These are phyloP conservation scores for Neofusicoccum ribis DNA, from an alignment of 2,329 filamentous ascomycete species.

Conservation along the genomic window DNA sequence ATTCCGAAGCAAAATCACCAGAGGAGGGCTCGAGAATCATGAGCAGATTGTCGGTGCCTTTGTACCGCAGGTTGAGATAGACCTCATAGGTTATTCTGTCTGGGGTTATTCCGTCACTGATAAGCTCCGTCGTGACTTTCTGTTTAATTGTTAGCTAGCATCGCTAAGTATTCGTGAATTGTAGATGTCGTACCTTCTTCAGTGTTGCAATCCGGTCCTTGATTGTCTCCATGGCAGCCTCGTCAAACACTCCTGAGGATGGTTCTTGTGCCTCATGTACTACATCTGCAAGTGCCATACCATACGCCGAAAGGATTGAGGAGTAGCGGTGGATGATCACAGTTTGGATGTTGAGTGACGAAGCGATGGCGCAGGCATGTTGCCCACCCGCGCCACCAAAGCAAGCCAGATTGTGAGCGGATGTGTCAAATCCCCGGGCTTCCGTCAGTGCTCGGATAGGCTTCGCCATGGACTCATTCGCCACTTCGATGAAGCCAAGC, in stretches of 20 bases:
- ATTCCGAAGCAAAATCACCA: constrained; percentile 36
- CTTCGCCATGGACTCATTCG: constrained; percentile 31
- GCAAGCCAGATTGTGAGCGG: constrained; percentile 27
- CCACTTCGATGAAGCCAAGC: constrained; percentile 29
- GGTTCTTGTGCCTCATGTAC: constrained; percentile 46
- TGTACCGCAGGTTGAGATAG: constrained; percentile 48
- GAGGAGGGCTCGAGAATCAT: constrained; percentile 41
- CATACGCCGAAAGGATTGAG: constrained; percentile 49
- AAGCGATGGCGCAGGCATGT: constrained; percentile 46
- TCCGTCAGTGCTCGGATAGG: constrained; percentile 31
- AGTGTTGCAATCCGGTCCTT: constrained; percentile 71
- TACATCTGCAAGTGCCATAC: constrained; percentile 28
- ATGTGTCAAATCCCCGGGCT: constrained; percentile 28
- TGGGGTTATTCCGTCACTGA: constrained; percentile 65
- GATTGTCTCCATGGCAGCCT: constrained; percentile 36
- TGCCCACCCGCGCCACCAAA: constrained; percentile 38
- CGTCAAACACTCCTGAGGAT: constrained; percentile 29
- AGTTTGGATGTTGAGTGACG: constrained; percentile 44
- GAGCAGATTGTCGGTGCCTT: constrained; percentile 46
- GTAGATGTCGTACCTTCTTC: constrained; percentile 44
- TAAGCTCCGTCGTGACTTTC: constrained; percentile 61
- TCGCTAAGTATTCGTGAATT: neutral
- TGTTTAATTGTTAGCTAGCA: constrained; percentile 23
- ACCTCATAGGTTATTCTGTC: constrained; percentile 29
- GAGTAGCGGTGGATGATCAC: constrained; percentile 50